Percentiles rank a stretch among this genome's conserved stretches.
phyloP scores from a whole-genome alignment of 164 flowering plant genomes.

The Sedum album region DNA sequence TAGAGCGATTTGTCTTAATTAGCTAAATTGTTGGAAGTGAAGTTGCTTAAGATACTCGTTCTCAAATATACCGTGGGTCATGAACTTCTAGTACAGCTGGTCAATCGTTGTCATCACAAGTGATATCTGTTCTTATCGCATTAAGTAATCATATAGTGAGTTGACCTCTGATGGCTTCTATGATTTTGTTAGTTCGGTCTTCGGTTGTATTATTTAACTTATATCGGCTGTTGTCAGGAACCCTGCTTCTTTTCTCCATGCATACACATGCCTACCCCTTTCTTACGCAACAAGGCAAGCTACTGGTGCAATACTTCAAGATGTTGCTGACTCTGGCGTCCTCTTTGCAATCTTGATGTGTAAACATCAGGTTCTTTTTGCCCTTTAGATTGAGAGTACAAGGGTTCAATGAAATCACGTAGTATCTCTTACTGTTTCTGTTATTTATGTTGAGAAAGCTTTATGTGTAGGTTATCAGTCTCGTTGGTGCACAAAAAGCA shows the following conservation, averaged over 20 bases:
- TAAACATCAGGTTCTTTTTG: conserved; percentile 66
- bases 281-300: conserved; percentile 89
- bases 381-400: neutral
- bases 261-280: conserved; percentile 75
- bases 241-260: conserved; percentile 81
- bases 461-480: conserved; percentile 76
- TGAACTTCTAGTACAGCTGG: no score
- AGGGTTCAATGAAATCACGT: neutral
- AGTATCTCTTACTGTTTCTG: conserved; percentile 7
- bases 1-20: neutral
- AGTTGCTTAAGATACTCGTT: neutral
- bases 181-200: neutral
- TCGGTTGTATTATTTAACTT: neutral
- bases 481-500: conserved; percentile 96
- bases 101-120: neutral
- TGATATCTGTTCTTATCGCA: neutral
- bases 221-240: conserved; percentile 35
- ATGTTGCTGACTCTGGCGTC: conserved; percentile 94
- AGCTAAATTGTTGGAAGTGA: neutral
- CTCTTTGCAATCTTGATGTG: conserved; percentile 96
- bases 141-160: neutral
- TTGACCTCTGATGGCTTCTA: neutral
- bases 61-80: neutral
- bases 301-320: conserved; percentile 96
- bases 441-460: conserved; percentile 12